These are phyloP conservation scores for Gloeophyllum trabeum DNA, from an alignment of 768 basidiomycete genomes.

Conservation along the genomic window DNA sequence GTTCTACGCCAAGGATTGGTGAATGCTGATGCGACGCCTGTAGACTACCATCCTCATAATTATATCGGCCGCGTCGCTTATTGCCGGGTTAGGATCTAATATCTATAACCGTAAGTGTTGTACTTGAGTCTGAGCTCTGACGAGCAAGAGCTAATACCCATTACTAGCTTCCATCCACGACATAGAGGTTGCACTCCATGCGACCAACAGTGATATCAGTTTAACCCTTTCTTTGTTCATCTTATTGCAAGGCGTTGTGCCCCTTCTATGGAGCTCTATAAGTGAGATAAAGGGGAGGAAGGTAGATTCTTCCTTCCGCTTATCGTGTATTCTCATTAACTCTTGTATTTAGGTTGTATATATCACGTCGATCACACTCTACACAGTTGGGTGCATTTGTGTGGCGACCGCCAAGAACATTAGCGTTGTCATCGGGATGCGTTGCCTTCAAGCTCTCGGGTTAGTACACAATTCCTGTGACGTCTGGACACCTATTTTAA, in stretches of 20 bases:
- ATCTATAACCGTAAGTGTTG: slow-evolving; percentile 50
- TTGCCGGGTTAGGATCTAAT: slow-evolving; percentile 44
- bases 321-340: background rate
- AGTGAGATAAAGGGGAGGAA: slow-evolving; percentile 73
- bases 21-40: slow-evolving; percentile 23
- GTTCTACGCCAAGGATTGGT: background rate
- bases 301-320: slow-evolving; percentile 22
- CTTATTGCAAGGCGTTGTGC: slow-evolving; percentile 55
- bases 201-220: slow-evolving; percentile 51
- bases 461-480: no score
- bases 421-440: slow-evolving; percentile 51
- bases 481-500: slow-evolving; percentile 4
- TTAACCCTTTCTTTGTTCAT: slow-evolving; percentile 65
- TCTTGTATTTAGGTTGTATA: slow-evolving; percentile 33
- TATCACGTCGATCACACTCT: slow-evolving; percentile 37
- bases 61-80: slow-evolving; percentile 41
- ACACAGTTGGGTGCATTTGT: slow-evolving; percentile 41
- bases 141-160: background rate
- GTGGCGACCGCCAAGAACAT: slow-evolving; percentile 47
- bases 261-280: slow-evolving; percentile 55
- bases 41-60: slow-evolving; percentile 36
- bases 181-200: slow-evolving; percentile 48
- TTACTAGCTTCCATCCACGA: slow-evolving; percentile 48
- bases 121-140: background rate
- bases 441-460: slow-evolving; percentile 60